These are phyloP conservation scores for Geoglossum cookeanum DNA, from an alignment of 2,329 filamentous ascomycete genomes.

Conservation along the genomic window DNA sequence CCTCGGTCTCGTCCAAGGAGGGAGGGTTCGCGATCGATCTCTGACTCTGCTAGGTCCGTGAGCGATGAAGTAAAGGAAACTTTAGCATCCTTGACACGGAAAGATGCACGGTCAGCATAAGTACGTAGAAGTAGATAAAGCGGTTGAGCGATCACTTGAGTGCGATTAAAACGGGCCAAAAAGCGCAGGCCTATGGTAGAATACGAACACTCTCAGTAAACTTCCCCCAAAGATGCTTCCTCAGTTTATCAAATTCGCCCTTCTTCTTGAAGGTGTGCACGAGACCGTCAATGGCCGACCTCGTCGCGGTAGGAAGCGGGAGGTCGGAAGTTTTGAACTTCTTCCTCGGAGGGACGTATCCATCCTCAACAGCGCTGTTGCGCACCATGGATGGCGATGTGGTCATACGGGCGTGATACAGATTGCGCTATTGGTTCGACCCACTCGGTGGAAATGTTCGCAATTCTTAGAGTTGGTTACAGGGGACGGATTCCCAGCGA, in stretches of 20 bases:
- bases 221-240: constrained; percentile 59
- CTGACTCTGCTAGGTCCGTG: constrained; percentile 48
- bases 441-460: background rate
- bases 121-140: background rate
- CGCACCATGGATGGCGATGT: constrained; percentile 9
- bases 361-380: constrained; percentile 5
- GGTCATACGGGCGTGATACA: background rate
- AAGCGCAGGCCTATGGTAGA: background rate
- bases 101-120: background rate
- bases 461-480: background rate
- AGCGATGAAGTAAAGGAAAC: constrained; percentile 45
- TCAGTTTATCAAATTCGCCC: constrained; percentile 60
- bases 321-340: constrained; percentile 59
- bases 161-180: background rate
- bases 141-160: background rate
- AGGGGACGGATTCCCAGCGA: background rate
- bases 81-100: constrained; percentile 42
- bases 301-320: constrained; percentile 52
- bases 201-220: constrained; percentile 46
- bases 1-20: constrained; percentile 54
- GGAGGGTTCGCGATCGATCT: constrained; percentile 55
- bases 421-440: constrained; percentile 1
- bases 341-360: constrained; percentile 23
- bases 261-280: constrained; percentile 76
- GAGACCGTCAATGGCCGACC: constrained; percentile 52